Percentiles rank a stretch among this genome's conserved stretches.
phyloP scores from a whole-genome alignment of 768 basidiomycete species.

The Leccinum imitatum region DNA sequence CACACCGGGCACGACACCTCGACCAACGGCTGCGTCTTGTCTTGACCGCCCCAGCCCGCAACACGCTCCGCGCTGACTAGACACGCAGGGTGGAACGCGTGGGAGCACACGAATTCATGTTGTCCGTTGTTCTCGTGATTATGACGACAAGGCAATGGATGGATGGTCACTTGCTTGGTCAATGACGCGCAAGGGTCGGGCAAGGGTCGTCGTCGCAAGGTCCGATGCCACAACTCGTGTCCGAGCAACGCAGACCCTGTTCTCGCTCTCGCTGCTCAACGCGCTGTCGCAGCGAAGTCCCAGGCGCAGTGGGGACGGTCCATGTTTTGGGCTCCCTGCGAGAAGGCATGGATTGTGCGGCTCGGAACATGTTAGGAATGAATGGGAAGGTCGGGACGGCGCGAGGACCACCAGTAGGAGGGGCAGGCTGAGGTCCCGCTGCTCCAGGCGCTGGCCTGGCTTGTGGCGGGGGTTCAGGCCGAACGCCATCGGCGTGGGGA shows the following conservation, averaged over 20 bases:
- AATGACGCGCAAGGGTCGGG: constrained; percentile 27
- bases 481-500: constrained; percentile 1
- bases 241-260: constrained; percentile 68
- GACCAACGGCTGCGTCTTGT: constrained; percentile 40
- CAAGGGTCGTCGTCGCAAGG: constrained; percentile 72
- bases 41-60: constrained; percentile 58
- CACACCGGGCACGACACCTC: constrained; percentile 79
- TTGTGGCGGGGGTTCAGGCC: constrained; percentile 13
- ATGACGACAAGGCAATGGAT: constrained; percentile 9
- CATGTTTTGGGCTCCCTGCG: constrained; percentile 47
- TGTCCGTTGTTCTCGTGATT: constrained; percentile 13
- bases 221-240: constrained; percentile 71
- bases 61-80: constrained; percentile 66
- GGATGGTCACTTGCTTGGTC: constrained; percentile 27
- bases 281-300: constrained; percentile 68
- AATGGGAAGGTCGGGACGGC: constrained; percentile 14
- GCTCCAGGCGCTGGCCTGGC: constrained; percentile 5
- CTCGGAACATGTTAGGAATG: constrained; percentile 24
- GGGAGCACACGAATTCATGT: constrained; percentile 45
- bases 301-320: constrained; percentile 63
- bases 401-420: constrained; percentile 14
- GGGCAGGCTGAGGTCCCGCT: constrained; percentile 2
- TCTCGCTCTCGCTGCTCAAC: constrained; percentile 74
- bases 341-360: constrained; percentile 26
- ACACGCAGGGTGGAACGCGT: constrained; percentile 72